Evolutionary conservation across 331 rosid species (phyloP), one percentile per base, ranked within the genome.

Genomic region (Spiraea crenata): DNA sequence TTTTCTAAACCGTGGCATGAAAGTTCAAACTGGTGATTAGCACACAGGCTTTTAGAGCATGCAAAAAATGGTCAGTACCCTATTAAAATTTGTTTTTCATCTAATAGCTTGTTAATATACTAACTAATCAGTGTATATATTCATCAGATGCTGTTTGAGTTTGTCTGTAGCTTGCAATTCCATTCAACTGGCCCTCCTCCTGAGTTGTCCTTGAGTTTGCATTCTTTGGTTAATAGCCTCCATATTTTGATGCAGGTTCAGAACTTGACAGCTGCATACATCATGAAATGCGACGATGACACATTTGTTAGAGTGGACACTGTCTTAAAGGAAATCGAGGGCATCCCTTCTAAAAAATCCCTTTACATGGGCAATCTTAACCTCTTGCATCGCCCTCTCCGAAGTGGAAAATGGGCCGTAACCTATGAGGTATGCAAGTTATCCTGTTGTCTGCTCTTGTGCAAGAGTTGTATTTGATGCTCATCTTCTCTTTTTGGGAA

Each of bases 311-410:
- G 97, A 79, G 85, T 89, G 65, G 99, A 87, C 68, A 91, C 96
- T 51, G 91, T 91, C 67, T 54, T 93, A 39, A 89, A 83, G 85
- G 92, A 93, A 84, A 87, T 93, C 14, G 88, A 74, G 47, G 85
- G 89, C 19, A 82, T 84, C 65, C 78, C 95, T 45, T 70, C 49
- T 3, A 60, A 83, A 73, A 91, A 72, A 81, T 72, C 99, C 44
- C 90, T 93, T 66, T 93, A 93, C 80, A 91, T 93, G 96, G 99
- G 99, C 16, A 93, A 93, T 82, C 99, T 91, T 79, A 93, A 93
- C 86, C 99, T 93, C 83, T 80, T 91, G 87, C 99, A 93, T 75
- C 96, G 97, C 35, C 99, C 99, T 77, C 87, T 89, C 56, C 82
- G 99, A 84, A 77, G 81, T 69, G 99, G 99, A 52, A 90, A 93